Conservation (phyloP, 2,329 filamentous ascomycete genomes). For the Trichophyton simii region DNA sequence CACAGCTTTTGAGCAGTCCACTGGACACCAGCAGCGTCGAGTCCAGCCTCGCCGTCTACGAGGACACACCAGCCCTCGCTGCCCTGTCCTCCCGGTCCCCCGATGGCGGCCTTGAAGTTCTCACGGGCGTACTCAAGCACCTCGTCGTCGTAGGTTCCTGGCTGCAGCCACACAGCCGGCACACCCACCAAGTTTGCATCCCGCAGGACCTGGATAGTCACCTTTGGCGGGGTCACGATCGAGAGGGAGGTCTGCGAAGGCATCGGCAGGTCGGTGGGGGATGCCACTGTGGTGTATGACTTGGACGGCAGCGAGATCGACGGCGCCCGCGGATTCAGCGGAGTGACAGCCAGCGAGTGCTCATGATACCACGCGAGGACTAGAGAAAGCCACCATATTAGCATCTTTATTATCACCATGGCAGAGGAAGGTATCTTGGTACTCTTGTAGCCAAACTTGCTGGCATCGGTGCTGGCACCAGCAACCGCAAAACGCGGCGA, state of each 20-base stretch:
- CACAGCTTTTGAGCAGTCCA: slow-evolving; percentile 34
- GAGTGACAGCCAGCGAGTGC: slow-evolving; percentile 63
- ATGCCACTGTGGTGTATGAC: slow-evolving; percentile 52
- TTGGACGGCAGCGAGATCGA: slow-evolving; percentile 50
- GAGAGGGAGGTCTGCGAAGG: slow-evolving; percentile 64
- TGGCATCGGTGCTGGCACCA: slow-evolving; percentile 70
- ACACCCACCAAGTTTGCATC: slow-evolving; percentile 66
- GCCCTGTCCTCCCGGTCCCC: slow-evolving; percentile 52
- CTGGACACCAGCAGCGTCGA: slow-evolving; percentile 45
- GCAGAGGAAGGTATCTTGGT: slow-evolving; percentile 8
- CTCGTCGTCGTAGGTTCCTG: slow-evolving; percentile 70
- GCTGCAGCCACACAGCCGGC: slow-evolving; percentile 75
- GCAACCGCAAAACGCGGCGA: slow-evolving; percentile 74
- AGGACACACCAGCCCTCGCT: slow-evolving; percentile 76
- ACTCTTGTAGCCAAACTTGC: slow-evolving; percentile 86
- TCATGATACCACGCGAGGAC: slow-evolving; percentile 82
- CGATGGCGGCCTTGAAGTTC: slow-evolving; percentile 58
- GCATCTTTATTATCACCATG: not conserved
- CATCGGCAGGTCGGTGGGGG: slow-evolving; percentile 51
- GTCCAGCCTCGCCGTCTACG: slow-evolving; percentile 59
- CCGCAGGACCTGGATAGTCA: slow-evolving; percentile 60
- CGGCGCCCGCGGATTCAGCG: slow-evolving; percentile 63
- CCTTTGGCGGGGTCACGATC: slow-evolving; percentile 72
- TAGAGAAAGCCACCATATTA: slow-evolving; percentile 28
- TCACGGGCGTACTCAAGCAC: slow-evolving; percentile 56